Conservation (phyloP, 2,329 filamentous ascomycete species). For the Camillea tinctor region DNA sequence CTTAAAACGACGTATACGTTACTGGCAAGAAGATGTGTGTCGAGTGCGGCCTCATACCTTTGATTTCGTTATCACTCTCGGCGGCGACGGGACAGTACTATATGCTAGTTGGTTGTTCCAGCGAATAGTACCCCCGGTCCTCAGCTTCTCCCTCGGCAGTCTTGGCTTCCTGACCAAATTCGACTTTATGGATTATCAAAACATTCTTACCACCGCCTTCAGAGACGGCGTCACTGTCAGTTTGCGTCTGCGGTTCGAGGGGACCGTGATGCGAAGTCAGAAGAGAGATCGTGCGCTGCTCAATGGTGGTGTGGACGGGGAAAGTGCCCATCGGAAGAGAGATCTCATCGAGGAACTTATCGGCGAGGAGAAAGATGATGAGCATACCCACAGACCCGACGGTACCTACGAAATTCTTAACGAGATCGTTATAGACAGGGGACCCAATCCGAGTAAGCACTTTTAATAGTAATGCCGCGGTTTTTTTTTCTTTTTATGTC, state of each 20-base stretch:
- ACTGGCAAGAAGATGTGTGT: slow-evolving; percentile 82
- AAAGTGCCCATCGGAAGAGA: slow-evolving; percentile 43
- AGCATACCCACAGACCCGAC: slow-evolving; percentile 81
- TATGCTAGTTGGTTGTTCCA: slow-evolving; percentile 98
- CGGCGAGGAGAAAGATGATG: slow-evolving; percentile 79
- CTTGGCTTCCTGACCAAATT: slow-evolving; percentile 96
- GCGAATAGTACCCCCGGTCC: slow-evolving; percentile 85
- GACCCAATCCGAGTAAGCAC: slow-evolving; percentile 81
- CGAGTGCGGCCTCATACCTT: slow-evolving; percentile 78
- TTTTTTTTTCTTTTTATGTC: neutral
- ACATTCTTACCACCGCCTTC: slow-evolving; percentile 71
- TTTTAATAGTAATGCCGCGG: neutral
- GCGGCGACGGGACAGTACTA: slow-evolving; percentile 94
- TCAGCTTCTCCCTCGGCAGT: slow-evolving; percentile 89
- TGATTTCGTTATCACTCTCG: slow-evolving; percentile 89
- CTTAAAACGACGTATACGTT: slow-evolving; percentile 61
- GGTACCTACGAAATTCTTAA: slow-evolving; percentile 89
- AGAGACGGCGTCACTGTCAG: slow-evolving; percentile 84
- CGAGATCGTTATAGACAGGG: slow-evolving; percentile 93
- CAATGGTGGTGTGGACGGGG: slow-evolving; percentile 28
- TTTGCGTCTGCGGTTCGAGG: slow-evolving; percentile 85
- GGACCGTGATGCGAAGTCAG: slow-evolving; percentile 83
- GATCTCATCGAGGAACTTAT: slow-evolving; percentile 89
- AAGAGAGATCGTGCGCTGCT: slow-evolving; percentile 37
- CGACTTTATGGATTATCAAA: slow-evolving; percentile 74